phyloP scores from a whole-genome alignment of 2,329 filamentous ascomycete genomes.

The Myriosclerotinia curreyana region DNA sequence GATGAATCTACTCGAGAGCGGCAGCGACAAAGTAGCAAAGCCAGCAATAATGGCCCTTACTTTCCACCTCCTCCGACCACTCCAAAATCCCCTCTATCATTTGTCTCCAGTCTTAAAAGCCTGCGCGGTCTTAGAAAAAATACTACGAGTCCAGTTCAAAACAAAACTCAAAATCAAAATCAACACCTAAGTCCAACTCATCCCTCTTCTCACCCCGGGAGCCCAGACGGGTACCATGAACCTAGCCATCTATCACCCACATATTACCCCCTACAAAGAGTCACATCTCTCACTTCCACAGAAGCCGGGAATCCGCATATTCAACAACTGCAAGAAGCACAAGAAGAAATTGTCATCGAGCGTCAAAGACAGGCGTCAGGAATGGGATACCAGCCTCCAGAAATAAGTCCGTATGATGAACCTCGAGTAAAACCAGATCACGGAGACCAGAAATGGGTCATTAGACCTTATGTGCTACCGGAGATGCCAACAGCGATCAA shows the following conservation, averaged over 20 bases:
- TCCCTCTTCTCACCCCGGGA: background rate
- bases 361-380: conserved; percentile 1
- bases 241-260: background rate
- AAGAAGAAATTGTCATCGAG: conserved; percentile 13
- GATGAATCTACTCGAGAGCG: background rate
- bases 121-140: background rate
- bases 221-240: background rate
- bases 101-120: conserved; percentile 2
- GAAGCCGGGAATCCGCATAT: conserved; percentile 9
- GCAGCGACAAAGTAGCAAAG: background rate
- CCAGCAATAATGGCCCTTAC: background rate
- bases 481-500: conserved; percentile 1
- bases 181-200: background rate
- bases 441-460: conserved; percentile 9
- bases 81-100: conserved; percentile 12
- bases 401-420: conserved; percentile 1
- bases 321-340: conserved; percentile 7
- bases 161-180: background rate
- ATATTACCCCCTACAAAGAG: conserved; percentile 7
- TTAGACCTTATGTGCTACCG: conserved; percentile 12
- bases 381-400: background rate
- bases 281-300: conserved; percentile 9
- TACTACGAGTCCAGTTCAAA: background rate
- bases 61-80: conserved; percentile 19
- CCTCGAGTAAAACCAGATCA: background rate